Evolutionary conservation across 2,329 filamentous ascomycete genomes (phyloP).

Genomic region (Botryotinia globosa): DNA sequence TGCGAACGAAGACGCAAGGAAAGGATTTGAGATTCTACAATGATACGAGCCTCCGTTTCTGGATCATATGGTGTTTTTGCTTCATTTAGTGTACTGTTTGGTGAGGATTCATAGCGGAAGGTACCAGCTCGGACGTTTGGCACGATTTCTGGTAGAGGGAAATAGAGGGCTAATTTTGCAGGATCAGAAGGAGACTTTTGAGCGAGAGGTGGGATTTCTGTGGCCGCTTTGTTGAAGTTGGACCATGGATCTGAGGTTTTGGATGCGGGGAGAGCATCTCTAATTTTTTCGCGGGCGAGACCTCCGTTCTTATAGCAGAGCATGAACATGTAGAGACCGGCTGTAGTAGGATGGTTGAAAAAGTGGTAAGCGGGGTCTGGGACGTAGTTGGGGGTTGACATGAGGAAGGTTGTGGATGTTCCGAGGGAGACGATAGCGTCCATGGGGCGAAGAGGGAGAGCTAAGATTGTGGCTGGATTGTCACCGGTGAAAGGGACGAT

Average conservation of each 20-base stretch:
- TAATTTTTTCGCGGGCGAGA: constrained; percentile 83
- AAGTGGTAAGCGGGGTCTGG: constrained; percentile 93
- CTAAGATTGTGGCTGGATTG: constrained; percentile 92
- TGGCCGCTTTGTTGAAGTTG: constrained; percentile 71
- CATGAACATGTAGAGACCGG: constrained; percentile 98
- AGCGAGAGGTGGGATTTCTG: constrained; percentile 67
- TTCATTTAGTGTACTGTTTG: constrained; percentile 52
- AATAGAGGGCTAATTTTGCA: constrained; percentile 92
- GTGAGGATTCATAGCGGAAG: constrained; percentile 71
- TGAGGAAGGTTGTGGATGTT: constrained; percentile 94
- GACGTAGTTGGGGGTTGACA: constrained; percentile 90
- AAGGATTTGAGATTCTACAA: constrained; percentile 92
- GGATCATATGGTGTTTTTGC: constrained; percentile 50
- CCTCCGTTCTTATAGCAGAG: constrained; percentile 99
- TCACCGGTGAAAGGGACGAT: constrained; percentile 90
- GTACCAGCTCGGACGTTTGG: constrained; percentile 84
- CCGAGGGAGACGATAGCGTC: constrained; percentile 95
- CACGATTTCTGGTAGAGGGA: constrained; percentile 91
- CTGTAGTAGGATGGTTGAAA: constrained; percentile 93
- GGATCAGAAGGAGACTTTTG: constrained; percentile 51
- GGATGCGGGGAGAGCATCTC: constrained; percentile 68
- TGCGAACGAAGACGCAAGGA: constrained; percentile 84
- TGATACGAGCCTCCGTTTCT: constrained; percentile 74
- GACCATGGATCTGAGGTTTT: constrained; percentile 64
- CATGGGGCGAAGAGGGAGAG: constrained; percentile 78